Conservation (phyloP, 257 asterid genomes). For the Parsonsia alboflavescens region DNA sequence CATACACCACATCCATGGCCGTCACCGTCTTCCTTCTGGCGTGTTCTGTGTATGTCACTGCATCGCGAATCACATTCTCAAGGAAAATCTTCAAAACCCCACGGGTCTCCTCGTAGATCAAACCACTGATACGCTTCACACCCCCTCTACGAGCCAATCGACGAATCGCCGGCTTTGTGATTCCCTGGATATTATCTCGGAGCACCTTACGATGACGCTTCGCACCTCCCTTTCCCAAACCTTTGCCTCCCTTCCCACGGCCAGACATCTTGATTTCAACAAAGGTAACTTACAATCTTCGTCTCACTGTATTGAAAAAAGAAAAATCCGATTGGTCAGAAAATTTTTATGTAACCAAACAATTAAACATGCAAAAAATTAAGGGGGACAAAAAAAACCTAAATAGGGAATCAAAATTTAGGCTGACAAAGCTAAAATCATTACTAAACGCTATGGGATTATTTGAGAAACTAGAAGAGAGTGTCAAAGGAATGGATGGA, state of each 20-base stretch:
- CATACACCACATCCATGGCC: constrained; percentile 36
- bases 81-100: constrained; percentile 31
- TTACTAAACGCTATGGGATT: not conserved
- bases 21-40: constrained; percentile 36
- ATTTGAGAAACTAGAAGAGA: not conserved
- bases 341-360: too few relatives aligned
- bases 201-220: constrained; percentile 34
- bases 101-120: constrained; percentile 34
- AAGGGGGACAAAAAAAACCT: not conserved
- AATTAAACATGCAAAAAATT: not conserved
- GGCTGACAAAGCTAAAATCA: too few relatives aligned
- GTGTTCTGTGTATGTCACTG: constrained; percentile 35
- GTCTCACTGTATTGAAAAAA: not conserved
- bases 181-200: constrained; percentile 33
- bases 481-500: too few relatives aligned
- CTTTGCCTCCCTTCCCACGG: constrained; percentile 36
- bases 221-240: constrained; percentile 36
- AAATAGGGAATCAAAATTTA: not conserved
- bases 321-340: too few relatives aligned
- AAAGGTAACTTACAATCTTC: too few relatives aligned
- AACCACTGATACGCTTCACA: constrained; percentile 31
- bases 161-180: constrained; percentile 30
- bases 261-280: constrained; percentile 24
- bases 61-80: constrained; percentile 33
- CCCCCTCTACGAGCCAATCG: constrained; percentile 39